Percentiles rank a stretch among this genome's conserved stretches.
Evolutionary conservation across 192 early-diverging fungal species (phyloP).

Genomic region (Umbelopsis vinacea): DNA sequence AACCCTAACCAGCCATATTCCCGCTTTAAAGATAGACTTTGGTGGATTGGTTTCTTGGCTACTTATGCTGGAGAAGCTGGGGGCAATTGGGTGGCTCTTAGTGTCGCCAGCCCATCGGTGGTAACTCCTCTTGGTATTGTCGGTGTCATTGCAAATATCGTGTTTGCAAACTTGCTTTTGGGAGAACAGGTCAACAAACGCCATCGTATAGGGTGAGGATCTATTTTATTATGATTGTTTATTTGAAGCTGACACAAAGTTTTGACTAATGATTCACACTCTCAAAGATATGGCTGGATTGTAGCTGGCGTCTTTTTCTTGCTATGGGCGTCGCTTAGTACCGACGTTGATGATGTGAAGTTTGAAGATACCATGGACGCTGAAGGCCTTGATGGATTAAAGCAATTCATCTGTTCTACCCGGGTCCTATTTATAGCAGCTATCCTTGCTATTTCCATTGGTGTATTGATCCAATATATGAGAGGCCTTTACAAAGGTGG

Average conservation of each 20-base stretch:
- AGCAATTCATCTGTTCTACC: not conserved
- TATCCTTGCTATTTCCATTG: not conserved
- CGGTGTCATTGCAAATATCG: constrained; percentile 32
- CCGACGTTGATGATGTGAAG: not conserved
- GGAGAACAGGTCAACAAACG: constrained; percentile 22
- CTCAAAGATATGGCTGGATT: constrained; percentile 9
- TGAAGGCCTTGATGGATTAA: not conserved
- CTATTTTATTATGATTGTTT: not conserved
- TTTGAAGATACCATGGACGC: constrained; percentile 8
- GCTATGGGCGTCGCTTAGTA: constrained; percentile 9
- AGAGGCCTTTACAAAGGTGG: not conserved
- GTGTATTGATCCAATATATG: not conserved
- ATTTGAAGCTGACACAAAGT: not conserved
- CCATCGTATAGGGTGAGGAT: constrained; percentile 24
- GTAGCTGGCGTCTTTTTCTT: constrained; percentile 14
- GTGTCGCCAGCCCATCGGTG: constrained; percentile 26
- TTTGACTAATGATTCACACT: not conserved
- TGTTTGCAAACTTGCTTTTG: constrained; percentile 27
- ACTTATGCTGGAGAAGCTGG: constrained; percentile 29
- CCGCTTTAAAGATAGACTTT: constrained; percentile 29
- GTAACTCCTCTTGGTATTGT: constrained; percentile 40
- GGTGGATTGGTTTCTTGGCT: constrained; percentile 27
- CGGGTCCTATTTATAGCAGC: not conserved
- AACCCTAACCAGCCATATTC: constrained; percentile 23
- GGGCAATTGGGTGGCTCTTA: constrained; percentile 38